Evolutionary conservation across 2,329 filamentous ascomycete species (phyloP).

Genomic region (Neophaeococcomyces mojaviensis): DNA sequence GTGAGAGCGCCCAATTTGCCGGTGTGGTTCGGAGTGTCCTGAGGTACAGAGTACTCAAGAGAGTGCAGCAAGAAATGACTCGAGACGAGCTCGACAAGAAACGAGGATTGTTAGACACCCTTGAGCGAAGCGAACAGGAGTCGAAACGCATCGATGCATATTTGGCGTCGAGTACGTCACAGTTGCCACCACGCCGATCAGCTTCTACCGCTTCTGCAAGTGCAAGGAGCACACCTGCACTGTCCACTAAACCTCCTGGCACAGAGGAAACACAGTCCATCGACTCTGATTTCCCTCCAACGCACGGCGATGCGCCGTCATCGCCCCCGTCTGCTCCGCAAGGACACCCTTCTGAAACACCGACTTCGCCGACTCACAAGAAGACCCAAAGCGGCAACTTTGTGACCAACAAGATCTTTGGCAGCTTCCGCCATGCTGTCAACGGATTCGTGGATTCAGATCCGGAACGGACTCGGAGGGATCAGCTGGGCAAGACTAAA

Average conservation of each 20-base stretch:
- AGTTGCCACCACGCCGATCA: conserved; percentile 59
- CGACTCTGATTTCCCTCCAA: conserved; percentile 92
- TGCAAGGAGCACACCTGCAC: conserved; percentile 32
- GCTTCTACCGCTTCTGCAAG: conserved; percentile 43
- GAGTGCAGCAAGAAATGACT: conserved; percentile 96
- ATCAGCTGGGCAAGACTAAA: conserved; percentile 90
- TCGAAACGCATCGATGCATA: conserved; percentile 91
- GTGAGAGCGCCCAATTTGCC: conserved; percentile 94
- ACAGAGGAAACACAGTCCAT: conserved; percentile 80
- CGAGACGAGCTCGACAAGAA: conserved; percentile 89
- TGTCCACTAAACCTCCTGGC: conserved; percentile 45
- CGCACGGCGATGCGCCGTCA: conserved; percentile 63
- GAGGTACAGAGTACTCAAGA: conserved; percentile 82
- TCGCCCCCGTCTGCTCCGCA: conserved; percentile 63
- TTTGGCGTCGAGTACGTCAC: conserved; percentile 59
- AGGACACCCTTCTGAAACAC: conserved; percentile 46
- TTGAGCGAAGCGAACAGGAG: conserved; percentile 91
- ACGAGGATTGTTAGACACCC: conserved; percentile 66
- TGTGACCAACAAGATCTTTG: conserved; percentile 88
- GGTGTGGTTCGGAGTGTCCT: conserved; percentile 85
- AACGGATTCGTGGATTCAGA: conserved; percentile 95
- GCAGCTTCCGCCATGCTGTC: conserved; percentile 87
- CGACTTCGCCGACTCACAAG: conserved; percentile 49
- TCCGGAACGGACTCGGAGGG: conserved; percentile 81
- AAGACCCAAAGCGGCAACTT: conserved; percentile 82